Evolutionary conservation across 1,284 basidiomycete species (phyloP).

Genomic region (Austroboletus niveus): DNA sequence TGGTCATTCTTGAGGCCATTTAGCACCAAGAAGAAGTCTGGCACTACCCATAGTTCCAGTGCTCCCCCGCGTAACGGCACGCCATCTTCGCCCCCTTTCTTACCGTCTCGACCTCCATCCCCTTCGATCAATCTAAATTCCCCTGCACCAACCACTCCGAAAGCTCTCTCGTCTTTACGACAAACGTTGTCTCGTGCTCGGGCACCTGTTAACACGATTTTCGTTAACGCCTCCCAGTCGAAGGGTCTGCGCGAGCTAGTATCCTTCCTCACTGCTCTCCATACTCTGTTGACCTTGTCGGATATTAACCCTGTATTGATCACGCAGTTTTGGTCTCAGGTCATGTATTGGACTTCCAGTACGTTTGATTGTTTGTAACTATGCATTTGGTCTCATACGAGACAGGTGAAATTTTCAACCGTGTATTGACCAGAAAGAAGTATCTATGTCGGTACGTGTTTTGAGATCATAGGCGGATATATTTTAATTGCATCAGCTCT

Average conservation of each 20-base stretch:
- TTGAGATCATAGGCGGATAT: slow-evolving; percentile 1
- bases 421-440: slow-evolving; percentile 87
- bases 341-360: slow-evolving; percentile 91
- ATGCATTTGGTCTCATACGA: slow-evolving; percentile 12
- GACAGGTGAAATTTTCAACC: slow-evolving; percentile 91
- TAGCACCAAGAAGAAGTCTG: slow-evolving; percentile 61
- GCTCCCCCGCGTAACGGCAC: slow-evolving; percentile 37
- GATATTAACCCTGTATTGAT: slow-evolving; percentile 90
- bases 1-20: slow-evolving; percentile 90
- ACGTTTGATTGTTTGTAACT: slow-evolving; percentile 27
- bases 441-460: slow-evolving; percentile 79
- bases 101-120: slow-evolving; percentile 47
- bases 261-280: slow-evolving; percentile 83
- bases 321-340: slow-evolving; percentile 92
- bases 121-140: slow-evolving; percentile 41
- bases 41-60: slow-evolving; percentile 31
- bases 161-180: slow-evolving; percentile 60
- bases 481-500: slow-evolving; percentile 45
- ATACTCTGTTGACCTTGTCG: slow-evolving; percentile 82
- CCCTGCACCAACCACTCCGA: slow-evolving; percentile 41
- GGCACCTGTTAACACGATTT: slow-evolving; percentile 47
- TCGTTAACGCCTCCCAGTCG: slow-evolving; percentile 45
- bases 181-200: slow-evolving; percentile 57
- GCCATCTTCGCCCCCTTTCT: slow-evolving; percentile 40
- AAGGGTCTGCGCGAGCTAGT: slow-evolving; percentile 69